A percentile compares a stretch with the other conserved stretches of the same genome.
phyloP scores from a whole-genome alignment of 2,329 filamentous ascomycete genomes.

The Phialocephala sp. region DNA sequence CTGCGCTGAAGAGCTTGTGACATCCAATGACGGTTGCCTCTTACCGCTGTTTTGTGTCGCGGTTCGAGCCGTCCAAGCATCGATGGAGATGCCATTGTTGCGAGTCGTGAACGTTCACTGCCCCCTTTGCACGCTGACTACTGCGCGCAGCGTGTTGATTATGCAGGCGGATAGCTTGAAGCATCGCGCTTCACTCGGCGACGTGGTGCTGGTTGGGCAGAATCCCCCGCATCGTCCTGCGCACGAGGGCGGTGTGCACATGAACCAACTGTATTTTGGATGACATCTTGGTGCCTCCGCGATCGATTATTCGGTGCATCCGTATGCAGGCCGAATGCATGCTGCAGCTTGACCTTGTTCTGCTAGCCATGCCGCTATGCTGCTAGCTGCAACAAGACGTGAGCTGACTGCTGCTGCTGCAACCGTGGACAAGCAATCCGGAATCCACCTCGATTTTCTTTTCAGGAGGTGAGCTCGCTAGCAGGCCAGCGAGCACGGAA shows the following conservation, averaged over 20 bases:
- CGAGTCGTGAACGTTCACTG: neutral
- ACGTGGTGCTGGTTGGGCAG: neutral
- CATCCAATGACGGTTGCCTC: neutral
- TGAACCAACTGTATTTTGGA: neutral
- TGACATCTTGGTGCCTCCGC: neutral
- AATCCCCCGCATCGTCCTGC: neutral
- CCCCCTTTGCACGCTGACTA: slow-evolving; percentile 3
- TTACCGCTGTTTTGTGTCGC: slow-evolving; percentile 8
- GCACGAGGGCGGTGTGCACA: slow-evolving; percentile 7
- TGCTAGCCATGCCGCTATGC: neutral
- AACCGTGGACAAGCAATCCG: neutral
- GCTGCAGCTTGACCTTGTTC: slow-evolving; percentile 1
- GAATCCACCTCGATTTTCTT: neutral
- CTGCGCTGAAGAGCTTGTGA: neutral
- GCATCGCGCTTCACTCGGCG: neutral
- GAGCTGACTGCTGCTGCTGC: slow-evolving; percentile 7
- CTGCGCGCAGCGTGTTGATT: neutral
- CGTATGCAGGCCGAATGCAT: neutral
- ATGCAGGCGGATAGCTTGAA: slow-evolving; percentile 9
- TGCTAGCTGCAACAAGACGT: neutral
- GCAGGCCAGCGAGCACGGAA: neutral
- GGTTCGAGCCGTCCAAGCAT: neutral
- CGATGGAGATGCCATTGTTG: neutral
- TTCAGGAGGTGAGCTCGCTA: slow-evolving; percentile 6
- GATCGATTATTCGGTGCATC: slow-evolving; percentile 10